Evolutionary conservation across 1,284 basidiomycete species (phyloP).

Genomic region (Ganoderma multipileum): DNA sequence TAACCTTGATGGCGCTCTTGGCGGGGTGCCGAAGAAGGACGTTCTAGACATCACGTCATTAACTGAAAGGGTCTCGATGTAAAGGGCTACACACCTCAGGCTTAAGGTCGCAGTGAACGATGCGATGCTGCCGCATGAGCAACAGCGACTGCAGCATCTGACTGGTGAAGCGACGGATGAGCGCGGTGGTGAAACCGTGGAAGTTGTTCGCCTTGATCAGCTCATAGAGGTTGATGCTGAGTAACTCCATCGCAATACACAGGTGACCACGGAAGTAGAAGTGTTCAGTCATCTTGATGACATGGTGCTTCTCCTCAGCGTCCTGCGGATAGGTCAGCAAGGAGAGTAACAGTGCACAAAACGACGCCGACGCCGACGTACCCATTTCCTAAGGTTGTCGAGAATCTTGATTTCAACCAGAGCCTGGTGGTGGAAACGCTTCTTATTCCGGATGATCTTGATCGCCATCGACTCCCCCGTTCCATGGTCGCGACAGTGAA

Average conservation of each 20-base stretch:
- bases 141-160: constrained; percentile 94
- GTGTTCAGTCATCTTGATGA: constrained; percentile 98
- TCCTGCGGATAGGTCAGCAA: constrained; percentile 61
- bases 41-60: constrained; percentile 63
- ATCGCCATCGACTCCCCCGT: constrained; percentile 97
- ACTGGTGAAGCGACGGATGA: constrained; percentile 95
- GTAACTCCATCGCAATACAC: constrained; percentile 97
- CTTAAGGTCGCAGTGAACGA: constrained; percentile 99
- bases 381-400: constrained; percentile 97
- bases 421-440: constrained; percentile 98
- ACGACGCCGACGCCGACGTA: constrained; percentile 47
- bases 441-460: constrained; percentile 99
- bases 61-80: neutral
- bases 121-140: constrained; percentile 94
- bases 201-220: constrained; percentile 99
- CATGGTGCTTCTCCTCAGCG: constrained; percentile 94
- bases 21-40: constrained; percentile 94
- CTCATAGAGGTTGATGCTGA: constrained; percentile 99
- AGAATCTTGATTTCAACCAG: constrained; percentile 99
- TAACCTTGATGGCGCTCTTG: constrained; percentile 97
- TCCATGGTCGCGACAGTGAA: constrained; percentile 95
- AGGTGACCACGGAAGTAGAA: constrained; percentile 98
- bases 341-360: neutral
- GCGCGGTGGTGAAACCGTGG: constrained; percentile 92
- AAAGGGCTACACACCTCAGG: constrained; percentile 75